Conservation (phyloP, 257 asterid genomes). For the Forsythia suspensa region DNA sequence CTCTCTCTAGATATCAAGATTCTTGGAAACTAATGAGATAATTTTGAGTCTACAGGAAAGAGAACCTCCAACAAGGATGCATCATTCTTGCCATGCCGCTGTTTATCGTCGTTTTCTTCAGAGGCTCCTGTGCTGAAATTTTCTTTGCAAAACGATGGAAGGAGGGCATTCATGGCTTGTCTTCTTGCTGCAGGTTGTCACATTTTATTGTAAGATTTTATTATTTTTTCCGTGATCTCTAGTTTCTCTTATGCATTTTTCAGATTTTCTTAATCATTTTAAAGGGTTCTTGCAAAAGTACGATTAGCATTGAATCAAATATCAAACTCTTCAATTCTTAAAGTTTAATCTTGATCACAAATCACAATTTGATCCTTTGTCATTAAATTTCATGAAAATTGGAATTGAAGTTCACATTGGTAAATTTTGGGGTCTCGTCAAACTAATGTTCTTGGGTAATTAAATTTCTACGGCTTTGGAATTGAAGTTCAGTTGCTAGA, state of each 20-base stretch:
- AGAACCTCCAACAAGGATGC: conserved; percentile 32
- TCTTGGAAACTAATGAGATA: neutral
- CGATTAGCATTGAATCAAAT: neutral
- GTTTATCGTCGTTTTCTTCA: conserved; percentile 29
- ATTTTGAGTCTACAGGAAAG: conserved; percentile 43
- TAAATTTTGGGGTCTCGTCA: neutral
- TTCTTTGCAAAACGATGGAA: conserved; percentile 41
- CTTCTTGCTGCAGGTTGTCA: conserved; percentile 64
- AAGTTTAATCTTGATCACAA: neutral
- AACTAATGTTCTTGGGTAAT: neutral
- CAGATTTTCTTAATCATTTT: no score
- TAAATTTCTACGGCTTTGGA: neutral
- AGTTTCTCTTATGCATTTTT: neutral
- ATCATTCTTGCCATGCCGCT: conserved; percentile 37
- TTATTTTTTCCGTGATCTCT: neutral
- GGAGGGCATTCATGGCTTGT: conserved; percentile 75
- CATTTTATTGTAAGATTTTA: neutral
- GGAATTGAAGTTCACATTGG: no score
- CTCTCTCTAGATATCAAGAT: neutral
- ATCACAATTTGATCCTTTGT: neutral
- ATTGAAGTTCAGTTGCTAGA: neutral
- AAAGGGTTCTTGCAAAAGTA: neutral
- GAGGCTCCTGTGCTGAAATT: conserved; percentile 26
- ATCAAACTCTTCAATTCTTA: neutral
- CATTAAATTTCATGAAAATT: neutral